Conservation (phyloP, 306 rosid species). For the Cicer bijugum region DNA sequence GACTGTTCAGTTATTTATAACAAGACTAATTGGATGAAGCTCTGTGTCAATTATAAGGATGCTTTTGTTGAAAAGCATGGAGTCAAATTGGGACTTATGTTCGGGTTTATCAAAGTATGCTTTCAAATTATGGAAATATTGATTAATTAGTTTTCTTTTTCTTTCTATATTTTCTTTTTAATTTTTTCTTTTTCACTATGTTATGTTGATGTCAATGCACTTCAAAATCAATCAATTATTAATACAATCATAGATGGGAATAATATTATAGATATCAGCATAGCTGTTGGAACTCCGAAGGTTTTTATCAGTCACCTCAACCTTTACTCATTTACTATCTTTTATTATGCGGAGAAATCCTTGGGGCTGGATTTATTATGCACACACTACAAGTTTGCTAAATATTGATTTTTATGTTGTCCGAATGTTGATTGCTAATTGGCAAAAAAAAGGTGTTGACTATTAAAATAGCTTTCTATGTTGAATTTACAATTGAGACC, state of each 20-base stretch:
- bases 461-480: slow-evolving; percentile 29
- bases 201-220: slow-evolving; percentile 84
- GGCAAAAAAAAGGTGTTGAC: not conserved
- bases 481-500: slow-evolving; percentile 74
- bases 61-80: slow-evolving; percentile 68
- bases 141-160: not conserved
- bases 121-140: slow-evolving; percentile 3
- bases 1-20: too few species aligned
- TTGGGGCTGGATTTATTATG: not conserved
- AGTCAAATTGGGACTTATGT: slow-evolving; percentile 72
- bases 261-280: slow-evolving; percentile 68
- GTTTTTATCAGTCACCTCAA: slow-evolving; percentile 45
- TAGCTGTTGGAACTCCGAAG: slow-evolving; percentile 86
- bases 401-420: slow-evolving; percentile 4
- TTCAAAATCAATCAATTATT: slow-evolving; percentile 74
- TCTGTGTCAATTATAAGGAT: slow-evolving; percentile 69
- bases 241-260: slow-evolving; percentile 90
- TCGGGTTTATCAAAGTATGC: slow-evolving; percentile 63
- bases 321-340: slow-evolving; percentile 33
- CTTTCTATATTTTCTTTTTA: not conserved
- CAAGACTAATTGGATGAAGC: slow-evolving; percentile 30
- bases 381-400: slow-evolving; percentile 21
- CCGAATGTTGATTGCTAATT: slow-evolving; percentile 27
- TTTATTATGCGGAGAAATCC: slow-evolving; percentile 28
- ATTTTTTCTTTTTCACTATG: slow-evolving; percentile 18